Conservation (phyloP, 2,329 filamentous ascomycete species). For the Trichocomaceae sp. region DNA sequence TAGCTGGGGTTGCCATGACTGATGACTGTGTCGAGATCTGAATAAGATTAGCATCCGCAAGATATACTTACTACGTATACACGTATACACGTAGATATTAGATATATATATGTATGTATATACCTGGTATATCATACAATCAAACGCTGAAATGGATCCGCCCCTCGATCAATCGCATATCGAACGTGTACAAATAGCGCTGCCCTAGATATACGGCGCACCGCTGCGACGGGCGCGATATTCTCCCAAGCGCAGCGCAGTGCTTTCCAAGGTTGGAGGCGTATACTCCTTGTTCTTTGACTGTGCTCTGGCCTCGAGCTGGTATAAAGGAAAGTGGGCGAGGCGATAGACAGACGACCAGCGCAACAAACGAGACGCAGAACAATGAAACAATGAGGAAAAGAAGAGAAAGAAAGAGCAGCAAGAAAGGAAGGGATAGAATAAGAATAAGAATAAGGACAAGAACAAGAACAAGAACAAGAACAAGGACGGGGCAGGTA, state of each 20-base stretch:
- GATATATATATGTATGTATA: too few species aligned
- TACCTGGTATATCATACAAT: neutral
- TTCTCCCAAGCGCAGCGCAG: too few species aligned
- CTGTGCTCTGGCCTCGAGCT: neutral
- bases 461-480: too few species aligned
- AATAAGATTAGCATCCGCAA: neutral
- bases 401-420: neutral
- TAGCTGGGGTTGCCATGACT: constrained; percentile 8
- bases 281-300: too few species aligned
- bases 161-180: constrained; percentile 9
- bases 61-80: too few species aligned
- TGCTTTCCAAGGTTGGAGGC: too few species aligned
- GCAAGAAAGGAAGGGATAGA: neutral
- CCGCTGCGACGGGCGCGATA: too few species aligned
- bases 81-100: too few species aligned
- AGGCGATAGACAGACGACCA: constrained; percentile 5
- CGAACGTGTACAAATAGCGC: neutral
- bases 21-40: neutral
- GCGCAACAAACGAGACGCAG: neutral
- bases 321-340: constrained; percentile 1
- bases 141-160: constrained; percentile 1
- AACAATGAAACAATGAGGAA: neutral
- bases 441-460: constrained; percentile 4
- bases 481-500: neutral
- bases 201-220: neutral